Base-by-base conservation (phyloP, 2,329 filamentous ascomycete genomes). In the Teratosphaeriaceae sp. region DNA sequence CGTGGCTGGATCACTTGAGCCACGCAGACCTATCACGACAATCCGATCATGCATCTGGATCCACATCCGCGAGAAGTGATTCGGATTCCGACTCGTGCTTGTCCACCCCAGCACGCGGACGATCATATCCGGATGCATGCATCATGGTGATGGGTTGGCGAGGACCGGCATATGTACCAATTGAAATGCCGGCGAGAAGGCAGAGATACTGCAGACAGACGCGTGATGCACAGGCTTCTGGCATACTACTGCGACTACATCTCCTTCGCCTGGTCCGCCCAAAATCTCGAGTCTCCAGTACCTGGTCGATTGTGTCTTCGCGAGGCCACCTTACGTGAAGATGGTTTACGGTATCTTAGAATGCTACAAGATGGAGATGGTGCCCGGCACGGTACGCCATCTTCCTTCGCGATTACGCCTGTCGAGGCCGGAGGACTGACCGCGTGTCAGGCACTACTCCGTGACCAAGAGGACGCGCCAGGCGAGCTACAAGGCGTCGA, bases 301-400 rank as follows among this genome's bases (percentile, higher is more conserved):
- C n/a, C n/a, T n/a, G n/a, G n/a, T n/a, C n/a, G n/a, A n/a, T n/a
- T n/a, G n/a, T n/a, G n/a, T n/a, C n/a, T n/a, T n/a, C n/a, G n/a
- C n/a, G n/a, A n/a, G n/a, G n/a, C n/a, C n/a, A n/a, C n/a, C n/a
- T n/a, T n/a, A n/a, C n/a, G n/a, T 6, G 43, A 42, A 26, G 24
- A 55, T 73, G 72, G 64, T 66, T 48, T 73, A 70, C 57, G 70
- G 71, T 44, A 72, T 73, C 29, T 55, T 73, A 8, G 70, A 73
- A 38, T 65, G 66, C 43, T 62, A 63, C 43, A 59, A 65, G 46
- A 64, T 68, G 64, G 68, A 67, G 48, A 54, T 65, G 48, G 70
- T 73, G 42, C 72, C 71, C 43, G 71, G 72, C 43, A 75, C 71
- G 50, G 69, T 54, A 68, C 70, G 62, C 39, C 59, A 42, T 1